Conservation (phyloP, 2,329 filamentous ascomycete genomes). For the Teratosphaeria zuluensis region DNA sequence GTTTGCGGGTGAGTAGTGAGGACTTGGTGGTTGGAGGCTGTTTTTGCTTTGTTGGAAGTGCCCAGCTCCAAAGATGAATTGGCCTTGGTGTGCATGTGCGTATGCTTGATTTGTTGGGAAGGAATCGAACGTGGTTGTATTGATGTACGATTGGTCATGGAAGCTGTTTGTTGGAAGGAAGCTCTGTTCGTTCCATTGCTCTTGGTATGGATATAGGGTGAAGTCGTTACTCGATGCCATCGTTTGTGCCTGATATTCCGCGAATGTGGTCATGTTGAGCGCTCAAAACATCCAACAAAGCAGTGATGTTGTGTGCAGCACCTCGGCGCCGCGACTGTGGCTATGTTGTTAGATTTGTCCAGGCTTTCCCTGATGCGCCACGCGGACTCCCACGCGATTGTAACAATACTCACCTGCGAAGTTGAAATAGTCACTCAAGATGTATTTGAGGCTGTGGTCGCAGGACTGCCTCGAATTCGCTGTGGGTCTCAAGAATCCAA, state of each 20-base stretch:
- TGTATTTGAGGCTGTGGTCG: neutral
- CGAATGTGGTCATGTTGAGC: conserved; percentile 20
- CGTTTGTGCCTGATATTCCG: conserved; percentile 18
- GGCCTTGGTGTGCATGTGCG: conserved; percentile 23
- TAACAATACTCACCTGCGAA: neutral
- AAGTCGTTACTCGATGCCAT: conserved; percentile 23
- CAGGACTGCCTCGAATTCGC: conserved; percentile 1
- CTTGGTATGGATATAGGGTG: conserved; percentile 23
- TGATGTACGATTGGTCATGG: conserved; percentile 18
- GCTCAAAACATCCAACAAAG: conserved; percentile 2
- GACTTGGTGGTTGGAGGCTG: conserved; percentile 27
- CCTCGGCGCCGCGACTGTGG: neutral
- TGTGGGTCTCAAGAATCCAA: conserved; percentile 4
- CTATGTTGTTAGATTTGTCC: neutral
- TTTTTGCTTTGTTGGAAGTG: conserved; percentile 29
- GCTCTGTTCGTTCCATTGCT: conserved; percentile 20
- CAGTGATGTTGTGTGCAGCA: conserved; percentile 3
- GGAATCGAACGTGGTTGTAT: conserved; percentile 27
- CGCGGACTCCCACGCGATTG: neutral
- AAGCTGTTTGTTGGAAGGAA: conserved; percentile 18
- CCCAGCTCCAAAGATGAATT: conserved; percentile 28
- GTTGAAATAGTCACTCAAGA: neutral
- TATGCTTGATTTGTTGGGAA: conserved; percentile 26
- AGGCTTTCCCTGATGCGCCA: conserved; percentile 1
- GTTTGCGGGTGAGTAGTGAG: conserved; percentile 33